Conservation (phyloP, 2,329 filamentous ascomycete species). For the Apiospora sp. region DNA sequence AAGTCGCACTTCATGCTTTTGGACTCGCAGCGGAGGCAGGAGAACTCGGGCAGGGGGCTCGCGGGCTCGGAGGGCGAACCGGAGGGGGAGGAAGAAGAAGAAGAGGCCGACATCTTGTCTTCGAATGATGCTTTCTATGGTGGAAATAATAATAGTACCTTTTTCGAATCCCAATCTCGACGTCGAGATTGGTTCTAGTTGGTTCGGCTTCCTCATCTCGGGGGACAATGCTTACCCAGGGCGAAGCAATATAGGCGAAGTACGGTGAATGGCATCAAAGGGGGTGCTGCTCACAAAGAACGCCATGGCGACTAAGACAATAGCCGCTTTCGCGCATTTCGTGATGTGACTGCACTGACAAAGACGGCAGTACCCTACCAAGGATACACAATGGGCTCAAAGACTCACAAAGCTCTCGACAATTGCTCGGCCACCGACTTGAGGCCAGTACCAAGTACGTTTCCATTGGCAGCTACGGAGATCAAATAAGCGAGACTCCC, state of each 20-base stretch:
- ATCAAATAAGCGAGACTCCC: background rate
- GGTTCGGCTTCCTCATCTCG: background rate
- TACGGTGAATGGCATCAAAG: background rate
- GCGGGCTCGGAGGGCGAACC: background rate
- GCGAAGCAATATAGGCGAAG: background rate
- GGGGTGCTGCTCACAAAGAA: conserved; percentile 2
- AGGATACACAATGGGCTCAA: background rate
- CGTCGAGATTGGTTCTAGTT: background rate
- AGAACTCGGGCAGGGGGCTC: background rate
- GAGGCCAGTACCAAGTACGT: background rate
- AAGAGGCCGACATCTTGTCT: background rate
- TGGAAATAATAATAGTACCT: background rate
- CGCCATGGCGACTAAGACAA: background rate
- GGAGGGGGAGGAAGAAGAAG: background rate
- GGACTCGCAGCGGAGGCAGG: conserved; percentile 13
- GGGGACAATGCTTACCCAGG: background rate
- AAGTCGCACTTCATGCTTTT: conserved; percentile 11
- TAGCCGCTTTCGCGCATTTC: background rate
- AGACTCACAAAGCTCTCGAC: background rate
- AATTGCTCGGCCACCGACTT: background rate
- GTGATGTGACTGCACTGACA: background rate
- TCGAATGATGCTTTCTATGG: background rate
- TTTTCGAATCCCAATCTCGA: background rate
- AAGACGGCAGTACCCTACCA: background rate
- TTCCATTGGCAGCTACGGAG: background rate